Conservation (phyloP, 805 yeast genomes). For the Candida parachauliodes region DNA sequence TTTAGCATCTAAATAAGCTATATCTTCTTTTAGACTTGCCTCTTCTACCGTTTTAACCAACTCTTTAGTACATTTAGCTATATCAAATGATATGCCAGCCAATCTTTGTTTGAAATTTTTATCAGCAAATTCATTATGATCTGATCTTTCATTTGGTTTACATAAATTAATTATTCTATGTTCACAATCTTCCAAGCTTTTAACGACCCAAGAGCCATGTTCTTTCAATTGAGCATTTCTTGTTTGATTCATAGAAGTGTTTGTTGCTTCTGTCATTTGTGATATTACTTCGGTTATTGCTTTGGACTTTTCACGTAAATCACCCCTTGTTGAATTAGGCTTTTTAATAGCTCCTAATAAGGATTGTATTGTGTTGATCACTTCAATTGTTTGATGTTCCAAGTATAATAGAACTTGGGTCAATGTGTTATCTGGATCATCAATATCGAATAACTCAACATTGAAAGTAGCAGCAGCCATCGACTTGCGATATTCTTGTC, state of each 20-base stretch:
- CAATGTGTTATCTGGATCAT: constrained; percentile 84
- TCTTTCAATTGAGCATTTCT: constrained; percentile 81
- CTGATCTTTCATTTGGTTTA: constrained; percentile 38
- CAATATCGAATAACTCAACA: constrained; percentile 72
- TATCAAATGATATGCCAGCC: constrained; percentile 94
- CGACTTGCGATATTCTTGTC: constrained; percentile 44
- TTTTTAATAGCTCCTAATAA: constrained; percentile 72
- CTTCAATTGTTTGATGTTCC: constrained; percentile 92
- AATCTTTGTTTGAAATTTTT: constrained; percentile 87
- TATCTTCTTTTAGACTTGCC: constrained; percentile 83
- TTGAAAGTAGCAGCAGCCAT: constrained; percentile 59
- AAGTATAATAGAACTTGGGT: constrained; percentile 78
- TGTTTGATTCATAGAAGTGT: constrained; percentile 82
- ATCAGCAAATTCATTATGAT: constrained; percentile 66
- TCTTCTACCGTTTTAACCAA: constrained; percentile 94
- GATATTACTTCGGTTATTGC: constrained; percentile 77
- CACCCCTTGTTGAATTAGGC: constrained; percentile 73
- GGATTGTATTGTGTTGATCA: constrained; percentile 83
- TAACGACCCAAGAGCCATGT: constrained; percentile 89
- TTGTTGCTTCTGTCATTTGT: constrained; percentile 88
- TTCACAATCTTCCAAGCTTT: constrained; percentile 79
- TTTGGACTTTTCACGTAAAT: constrained; percentile 63
- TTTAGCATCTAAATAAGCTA: constrained; percentile 73
- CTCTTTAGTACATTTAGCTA: constrained; percentile 94
- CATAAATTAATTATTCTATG: constrained; percentile 77